Conservation (phyloP, 2,329 filamentous ascomycete genomes). For the Bimuria novae-zelandiae region DNA sequence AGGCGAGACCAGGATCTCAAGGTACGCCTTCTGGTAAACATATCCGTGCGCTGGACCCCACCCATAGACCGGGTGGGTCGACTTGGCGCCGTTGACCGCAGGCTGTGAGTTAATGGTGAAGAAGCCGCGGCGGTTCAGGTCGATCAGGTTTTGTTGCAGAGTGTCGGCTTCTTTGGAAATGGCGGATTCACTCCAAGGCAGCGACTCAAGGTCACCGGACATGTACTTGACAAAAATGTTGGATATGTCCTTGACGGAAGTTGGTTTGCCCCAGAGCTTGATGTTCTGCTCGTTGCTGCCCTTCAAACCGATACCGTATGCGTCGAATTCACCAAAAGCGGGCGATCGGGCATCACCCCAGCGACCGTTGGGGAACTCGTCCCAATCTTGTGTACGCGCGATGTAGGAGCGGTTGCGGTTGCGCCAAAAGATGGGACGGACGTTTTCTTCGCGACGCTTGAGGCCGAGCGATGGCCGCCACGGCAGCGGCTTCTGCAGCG, state of each 20-base stretch:
- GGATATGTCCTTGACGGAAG: constrained; percentile 77
- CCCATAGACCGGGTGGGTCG: constrained; percentile 81
- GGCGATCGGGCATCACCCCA: constrained; percentile 98
- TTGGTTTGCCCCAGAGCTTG: constrained; percentile 89
- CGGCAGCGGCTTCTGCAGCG: constrained; percentile 85
- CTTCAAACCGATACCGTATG: constrained; percentile 90
- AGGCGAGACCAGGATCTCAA: constrained; percentile 87
- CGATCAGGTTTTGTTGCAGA: constrained; percentile 76
- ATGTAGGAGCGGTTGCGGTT: constrained; percentile 97
- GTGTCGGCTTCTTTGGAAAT: constrained; percentile 81
- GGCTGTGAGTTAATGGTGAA: constrained; percentile 98
- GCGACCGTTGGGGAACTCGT: constrained; percentile 97
- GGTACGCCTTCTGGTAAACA: constrained; percentile 97
- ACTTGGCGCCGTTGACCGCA: constrained; percentile 88
- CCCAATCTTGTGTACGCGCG: constrained; percentile 95
- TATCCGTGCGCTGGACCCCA: constrained; percentile 96
- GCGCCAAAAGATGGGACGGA: constrained; percentile 97
- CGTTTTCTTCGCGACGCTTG: constrained; percentile 88
- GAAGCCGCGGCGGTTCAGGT: constrained; percentile 83
- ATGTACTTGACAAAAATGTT: constrained; percentile 86
- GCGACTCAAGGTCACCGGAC: constrained; percentile 74
- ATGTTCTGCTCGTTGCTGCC: constrained; percentile 96
- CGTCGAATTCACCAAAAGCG: constrained; percentile 92
- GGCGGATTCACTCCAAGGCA: constrained; percentile 93
- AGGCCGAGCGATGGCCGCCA: constrained; percentile 95